A percentile compares a stretch with the other conserved stretches of the same genome.
phyloP scores from a whole-genome alignment of 345 rosid species.

The Cardamine occulta region DNA sequence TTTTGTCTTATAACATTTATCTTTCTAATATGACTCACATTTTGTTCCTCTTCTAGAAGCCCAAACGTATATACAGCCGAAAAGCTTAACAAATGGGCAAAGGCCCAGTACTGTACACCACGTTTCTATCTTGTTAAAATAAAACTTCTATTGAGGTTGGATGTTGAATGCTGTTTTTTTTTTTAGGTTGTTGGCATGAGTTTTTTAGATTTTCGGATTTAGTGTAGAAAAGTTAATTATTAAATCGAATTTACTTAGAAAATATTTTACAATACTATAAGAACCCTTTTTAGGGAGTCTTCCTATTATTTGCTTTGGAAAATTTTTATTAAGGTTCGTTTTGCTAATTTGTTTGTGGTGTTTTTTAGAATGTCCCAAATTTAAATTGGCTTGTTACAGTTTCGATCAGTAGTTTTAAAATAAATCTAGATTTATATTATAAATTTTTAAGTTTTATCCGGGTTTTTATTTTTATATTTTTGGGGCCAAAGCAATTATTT shows the following conservation, averaged over 20 bases:
- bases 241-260: neutral
- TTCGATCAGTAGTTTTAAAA: neutral
- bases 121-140: neutral
- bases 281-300: neutral
- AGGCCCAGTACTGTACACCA: neutral
- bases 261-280: neutral
- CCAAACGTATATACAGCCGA: conserved; percentile 3
- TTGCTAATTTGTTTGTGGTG: no score
- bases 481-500: neutral
- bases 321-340: no score
- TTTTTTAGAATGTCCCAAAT: neutral
- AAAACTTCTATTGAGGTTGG: neutral
- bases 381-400: neutral
- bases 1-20: neutral
- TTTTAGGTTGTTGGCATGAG: neutral
- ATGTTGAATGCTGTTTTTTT: neutral
- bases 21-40: neutral
- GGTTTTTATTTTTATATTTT: neutral
- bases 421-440: no score
- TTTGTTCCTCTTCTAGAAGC: conserved; percentile 25
- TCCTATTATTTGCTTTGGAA: neutral
- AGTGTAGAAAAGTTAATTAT: neutral
- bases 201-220: neutral
- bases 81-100: conserved; percentile 3
- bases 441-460: neutral